Base-by-base conservation (phyloP, 129 eudicot genomes). In the Lonicera japonica region DNA sequence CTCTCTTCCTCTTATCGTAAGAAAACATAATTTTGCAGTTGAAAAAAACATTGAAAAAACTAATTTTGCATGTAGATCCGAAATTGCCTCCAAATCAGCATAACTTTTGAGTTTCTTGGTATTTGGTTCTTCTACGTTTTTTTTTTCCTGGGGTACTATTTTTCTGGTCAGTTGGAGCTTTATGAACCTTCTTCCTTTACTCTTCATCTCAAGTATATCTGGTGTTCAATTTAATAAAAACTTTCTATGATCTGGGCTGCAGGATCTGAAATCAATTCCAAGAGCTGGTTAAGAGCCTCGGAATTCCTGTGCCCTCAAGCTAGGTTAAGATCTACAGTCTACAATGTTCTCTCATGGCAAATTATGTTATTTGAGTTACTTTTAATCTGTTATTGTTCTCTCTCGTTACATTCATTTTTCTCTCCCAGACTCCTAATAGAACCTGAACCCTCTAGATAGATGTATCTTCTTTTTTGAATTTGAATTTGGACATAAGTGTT, bases 261-360 rank as follows among this genome's bases (percentile, higher is more conserved):
- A 85, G 96, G 89, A 54, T 66, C 17, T 76, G 36, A 68, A 72
- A 74, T 84, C 88, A 77, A 72, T 77, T 77, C 77, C 82, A 89
- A 82, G 86, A 80, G 90, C 89, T 80, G 87, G 87, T 85, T 85
- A 87, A 85, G 86, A 82, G 86, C 83, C 84, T 80, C 80, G 84
- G 85, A 80, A 74, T 79, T 72, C 77, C 80, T 74, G 51, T 70
- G 69, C 81, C 81, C 80, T 69, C 81, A 29, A 56, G 56, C 75
- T 89, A 83, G 95, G 88, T 86, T 70, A 76, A 73, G 79, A 75
- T 79, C 89, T 77, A 66, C 61, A 29, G 73, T 77, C 89, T 77
- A 43, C 16, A 70, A 76, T 68, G 80, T 71, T 79, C 75, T 74
- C 75, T 70, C 25, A 46, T 73, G 71, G 75, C 71, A 60, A 59